Evolutionary conservation across 169 alveolate species (phyloP).

Genomic region (Cryptosporidium tyzzeri): DNA sequence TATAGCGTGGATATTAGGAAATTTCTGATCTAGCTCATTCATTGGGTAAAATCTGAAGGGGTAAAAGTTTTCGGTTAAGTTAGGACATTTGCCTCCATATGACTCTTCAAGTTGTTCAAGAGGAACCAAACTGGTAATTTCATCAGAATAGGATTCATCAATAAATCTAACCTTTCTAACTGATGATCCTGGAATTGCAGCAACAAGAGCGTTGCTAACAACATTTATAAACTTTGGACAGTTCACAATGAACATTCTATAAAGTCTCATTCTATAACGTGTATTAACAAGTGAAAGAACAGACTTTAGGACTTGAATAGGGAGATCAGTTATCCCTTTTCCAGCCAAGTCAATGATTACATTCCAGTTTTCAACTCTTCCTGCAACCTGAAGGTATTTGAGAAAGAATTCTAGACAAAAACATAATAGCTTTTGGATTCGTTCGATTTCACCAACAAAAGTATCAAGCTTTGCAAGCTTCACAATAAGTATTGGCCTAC

Average conservation of each 20-base stretch:
- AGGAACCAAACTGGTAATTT: constrained; percentile 51
- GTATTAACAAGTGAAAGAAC: constrained; percentile 74
- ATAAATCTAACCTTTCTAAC: constrained; percentile 67
- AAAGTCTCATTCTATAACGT: constrained; percentile 77
- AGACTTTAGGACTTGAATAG: constrained; percentile 67
- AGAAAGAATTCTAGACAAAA: constrained; percentile 75
- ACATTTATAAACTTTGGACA: constrained; percentile 71
- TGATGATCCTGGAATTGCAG: constrained; percentile 77
- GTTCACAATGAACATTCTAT: constrained; percentile 76
- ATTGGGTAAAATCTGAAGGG: constrained; percentile 69
- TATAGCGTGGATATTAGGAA: constrained; percentile 35
- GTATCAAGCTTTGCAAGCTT: constrained; percentile 50
- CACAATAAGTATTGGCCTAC: constrained; percentile 74
- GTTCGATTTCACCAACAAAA: constrained; percentile 59
- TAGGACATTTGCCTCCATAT: constrained; percentile 79
- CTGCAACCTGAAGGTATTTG: constrained; percentile 76
- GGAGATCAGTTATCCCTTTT: constrained; percentile 72
- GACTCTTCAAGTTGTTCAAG: constrained; percentile 68
- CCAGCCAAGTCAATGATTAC: constrained; percentile 73
- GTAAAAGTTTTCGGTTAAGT: constrained; percentile 66
- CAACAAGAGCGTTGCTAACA: constrained; percentile 71
- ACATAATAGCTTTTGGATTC: constrained; percentile 66
- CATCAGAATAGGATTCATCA: constrained; percentile 73
- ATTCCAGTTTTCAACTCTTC: constrained; percentile 78
- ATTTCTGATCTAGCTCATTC: constrained; percentile 12